Evolutionary conservation across 1,284 basidiomycete genomes (phyloP).

Genomic region (Cutaneotrichosporon sp.): DNA sequence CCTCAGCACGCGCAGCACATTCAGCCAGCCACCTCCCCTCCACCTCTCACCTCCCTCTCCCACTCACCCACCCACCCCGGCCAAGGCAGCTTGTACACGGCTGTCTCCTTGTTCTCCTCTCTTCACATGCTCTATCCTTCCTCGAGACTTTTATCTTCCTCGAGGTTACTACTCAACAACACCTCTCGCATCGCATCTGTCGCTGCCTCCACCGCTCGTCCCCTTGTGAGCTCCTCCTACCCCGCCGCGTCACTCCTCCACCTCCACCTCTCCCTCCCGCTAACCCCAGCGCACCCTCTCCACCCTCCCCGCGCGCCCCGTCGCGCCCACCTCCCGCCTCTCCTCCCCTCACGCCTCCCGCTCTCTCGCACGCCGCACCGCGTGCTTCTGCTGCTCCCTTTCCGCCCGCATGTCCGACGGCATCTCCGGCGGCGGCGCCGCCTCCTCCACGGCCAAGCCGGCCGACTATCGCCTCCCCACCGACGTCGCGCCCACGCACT

Average conservation of each 20-base stretch:
- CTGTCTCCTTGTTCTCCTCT: neutral
- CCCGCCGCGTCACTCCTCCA: neutral
- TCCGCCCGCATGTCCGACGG: slow-evolving; percentile 20
- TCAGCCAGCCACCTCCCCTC: neutral
- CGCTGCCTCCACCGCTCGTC: neutral
- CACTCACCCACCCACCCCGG: too few species aligned
- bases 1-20: neutral
- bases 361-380: slow-evolving; percentile 12
- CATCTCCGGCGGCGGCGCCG: slow-evolving; percentile 31
- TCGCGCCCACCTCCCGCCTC: neutral
- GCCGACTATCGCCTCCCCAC: slow-evolving; percentile 71
- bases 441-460: slow-evolving; percentile 18
- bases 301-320: neutral
- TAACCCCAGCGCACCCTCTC: neutral
- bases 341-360: too few species aligned
- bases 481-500: slow-evolving; percentile 65
- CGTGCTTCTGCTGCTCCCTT: slow-evolving; percentile 25
- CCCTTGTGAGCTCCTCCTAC: slow-evolving; percentile 7
- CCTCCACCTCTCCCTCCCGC: neutral
- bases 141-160: slow-evolving; percentile 11
- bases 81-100: too few species aligned
- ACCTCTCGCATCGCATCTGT: slow-evolving; percentile 5
- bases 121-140: slow-evolving; percentile 14
- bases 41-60: neutral
- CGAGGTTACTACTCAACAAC: neutral